phyloP scores from a whole-genome alignment of 1,284 basidiomycete species.

The Gomphus bonarii region DNA sequence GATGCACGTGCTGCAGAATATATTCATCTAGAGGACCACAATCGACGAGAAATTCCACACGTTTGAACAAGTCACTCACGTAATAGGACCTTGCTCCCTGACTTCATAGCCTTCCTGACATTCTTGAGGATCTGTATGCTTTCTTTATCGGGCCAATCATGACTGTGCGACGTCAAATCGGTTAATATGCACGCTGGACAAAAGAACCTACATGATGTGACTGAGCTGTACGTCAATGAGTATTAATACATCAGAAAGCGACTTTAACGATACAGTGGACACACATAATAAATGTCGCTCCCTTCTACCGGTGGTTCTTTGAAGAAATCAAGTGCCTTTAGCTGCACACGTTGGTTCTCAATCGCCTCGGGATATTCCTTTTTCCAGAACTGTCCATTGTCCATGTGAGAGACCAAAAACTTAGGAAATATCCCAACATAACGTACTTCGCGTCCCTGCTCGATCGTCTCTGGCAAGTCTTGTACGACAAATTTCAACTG shows the following conservation, averaged over 20 bases:
- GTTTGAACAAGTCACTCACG: slow-evolving; percentile 13
- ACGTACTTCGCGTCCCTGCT: slow-evolving; percentile 23
- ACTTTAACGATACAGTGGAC: no score
- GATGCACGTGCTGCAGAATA: slow-evolving; percentile 14
- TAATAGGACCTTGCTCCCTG: slow-evolving; percentile 15
- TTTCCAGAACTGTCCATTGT: slow-evolving; percentile 23
- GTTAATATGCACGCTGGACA: no score
- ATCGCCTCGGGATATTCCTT: slow-evolving; percentile 25
- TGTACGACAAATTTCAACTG: slow-evolving; percentile 34
- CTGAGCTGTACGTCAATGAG: neutral
- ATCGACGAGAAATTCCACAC: neutral
- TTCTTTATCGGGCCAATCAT: slow-evolving; percentile 21
- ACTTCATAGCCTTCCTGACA: slow-evolving; percentile 17
- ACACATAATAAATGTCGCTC: slow-evolving; percentile 32
- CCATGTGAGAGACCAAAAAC: no score
- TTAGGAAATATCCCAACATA: no score
- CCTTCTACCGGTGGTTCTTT: slow-evolving; percentile 27
- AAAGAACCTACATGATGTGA: slow-evolving; percentile 9
- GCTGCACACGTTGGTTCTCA: slow-evolving; percentile 24
- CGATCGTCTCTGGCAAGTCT: slow-evolving; percentile 31
- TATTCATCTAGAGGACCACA: slow-evolving; percentile 15
- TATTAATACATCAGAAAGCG: neutral
- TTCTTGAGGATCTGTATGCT: slow-evolving; percentile 19
- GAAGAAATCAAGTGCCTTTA: slow-evolving; percentile 37
- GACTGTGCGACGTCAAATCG: slow-evolving; percentile 12